Evolutionary conservation across 805 yeast genomes (phyloP), one percentile per base, ranked within the genome.

Genomic region (Barnettozyma californica): DNA sequence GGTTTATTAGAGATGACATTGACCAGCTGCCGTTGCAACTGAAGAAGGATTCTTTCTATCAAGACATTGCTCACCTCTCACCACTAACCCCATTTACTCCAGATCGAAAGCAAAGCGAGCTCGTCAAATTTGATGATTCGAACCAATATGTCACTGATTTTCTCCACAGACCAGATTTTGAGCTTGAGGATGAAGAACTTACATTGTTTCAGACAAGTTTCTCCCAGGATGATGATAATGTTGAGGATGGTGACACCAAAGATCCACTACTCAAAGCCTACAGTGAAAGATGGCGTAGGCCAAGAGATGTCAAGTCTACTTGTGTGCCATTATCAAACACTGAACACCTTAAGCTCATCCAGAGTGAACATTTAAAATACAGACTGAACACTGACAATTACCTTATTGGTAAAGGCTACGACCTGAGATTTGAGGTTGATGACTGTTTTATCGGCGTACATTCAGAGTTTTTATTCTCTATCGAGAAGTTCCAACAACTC

Each of bases 1-100:
- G 81, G 0, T 80, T 86, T 41, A 65, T 87, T 14, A 75, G 84
- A 53, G 83, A 82, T 53, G 90, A 85, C 44, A 64, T 75, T 10
- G 82, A 77, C 53, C 57, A 67, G n/a, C 61, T 85, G 1, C 87
- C 87, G 0, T 68, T 82, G n/a, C 63, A 74, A 35, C 62, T 83
- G 14, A 67, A 68, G 10, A 67, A 68, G 44, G 75, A 79, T 52
- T 66, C 70, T 14, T 68, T 84, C 35, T 55, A 70, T 11, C 63
- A 65, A 31, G 90, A 86, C 56, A 69, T 86, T 56, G 73, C 73
- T 9, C 68, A 68, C 38, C 66, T 83, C 37, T 81, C 87, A 6
- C 80, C 82, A 2, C 31, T 60, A 31, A 41, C 46, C 1, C 36
- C 49, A 9, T 42, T 52, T 4, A 16, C 23, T 5, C 29, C 41